phyloP scores from a whole-genome alignment of 805 yeast genomes.

The Saccharomyces mikatae region DNA sequence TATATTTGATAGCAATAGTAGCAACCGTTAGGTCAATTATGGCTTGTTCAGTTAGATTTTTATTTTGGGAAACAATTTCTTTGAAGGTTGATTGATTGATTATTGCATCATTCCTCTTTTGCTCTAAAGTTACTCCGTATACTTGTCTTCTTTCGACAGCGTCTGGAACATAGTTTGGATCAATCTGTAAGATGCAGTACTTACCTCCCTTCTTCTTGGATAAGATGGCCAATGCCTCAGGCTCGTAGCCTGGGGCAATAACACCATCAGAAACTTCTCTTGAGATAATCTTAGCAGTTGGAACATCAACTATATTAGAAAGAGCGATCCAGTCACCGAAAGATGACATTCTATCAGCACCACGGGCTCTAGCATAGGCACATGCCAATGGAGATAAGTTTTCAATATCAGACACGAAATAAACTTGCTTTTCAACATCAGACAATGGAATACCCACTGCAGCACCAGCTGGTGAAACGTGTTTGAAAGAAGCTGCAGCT shows the following conservation, averaged over 20 bases:
- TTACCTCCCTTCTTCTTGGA: constrained; percentile 92
- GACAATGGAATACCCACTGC: constrained; percentile 92
- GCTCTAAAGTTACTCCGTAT: constrained; percentile 88
- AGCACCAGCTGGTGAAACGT: constrained; percentile 97
- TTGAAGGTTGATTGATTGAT: constrained; percentile 82
- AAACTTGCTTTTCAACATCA: constrained; percentile 86
- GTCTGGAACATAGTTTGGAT: constrained; percentile 84
- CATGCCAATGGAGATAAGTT: constrained; percentile 92
- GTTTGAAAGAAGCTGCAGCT: constrained; percentile 98
- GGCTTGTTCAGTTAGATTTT: constrained; percentile 84
- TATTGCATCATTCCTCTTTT: constrained; percentile 95
- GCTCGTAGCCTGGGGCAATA: constrained; percentile 92
- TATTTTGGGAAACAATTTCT: constrained; percentile 83
- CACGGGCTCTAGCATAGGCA: constrained; percentile 98
- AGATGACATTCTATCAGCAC: constrained; percentile 98
- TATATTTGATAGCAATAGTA: constrained; percentile 91
- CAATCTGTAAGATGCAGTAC: constrained; percentile 90
- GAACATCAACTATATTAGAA: constrained; percentile 88
- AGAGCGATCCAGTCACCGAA: constrained; percentile 97
- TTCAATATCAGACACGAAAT: constrained; percentile 90
- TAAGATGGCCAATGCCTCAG: constrained; percentile 83
- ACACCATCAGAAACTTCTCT: constrained; percentile 98
- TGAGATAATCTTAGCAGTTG: constrained; percentile 94
- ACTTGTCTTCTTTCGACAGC: constrained; percentile 83
- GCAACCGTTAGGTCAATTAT: constrained; percentile 89